Evolutionary conservation across 2,329 filamentous ascomycete species (phyloP).

Genomic region (Tolypocladium cylindrosporum): DNA sequence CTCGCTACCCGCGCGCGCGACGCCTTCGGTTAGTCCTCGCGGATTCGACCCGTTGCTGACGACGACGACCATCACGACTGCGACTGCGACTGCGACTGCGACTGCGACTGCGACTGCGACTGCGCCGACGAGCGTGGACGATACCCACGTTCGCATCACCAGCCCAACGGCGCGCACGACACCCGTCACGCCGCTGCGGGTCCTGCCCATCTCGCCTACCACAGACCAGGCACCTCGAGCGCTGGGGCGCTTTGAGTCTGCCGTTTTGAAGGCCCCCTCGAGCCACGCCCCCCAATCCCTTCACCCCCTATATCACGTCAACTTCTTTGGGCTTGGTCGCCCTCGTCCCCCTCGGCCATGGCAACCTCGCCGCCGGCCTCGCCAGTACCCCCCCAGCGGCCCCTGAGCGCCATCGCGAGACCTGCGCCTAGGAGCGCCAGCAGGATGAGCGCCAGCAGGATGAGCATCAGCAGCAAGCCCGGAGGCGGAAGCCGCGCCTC

Average conservation of each 20-base stretch:
- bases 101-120: not conserved
- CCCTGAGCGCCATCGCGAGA: slow-evolving; percentile 72
- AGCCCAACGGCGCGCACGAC: not conserved
- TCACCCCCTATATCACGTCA: not conserved
- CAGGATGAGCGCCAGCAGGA: slow-evolving; percentile 76
- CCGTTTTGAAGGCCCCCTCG: not conserved
- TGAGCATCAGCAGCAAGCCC: slow-evolving; percentile 75
- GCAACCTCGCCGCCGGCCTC: slow-evolving; percentile 62
- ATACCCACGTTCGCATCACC: not conserved
- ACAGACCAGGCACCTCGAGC: not conserved
- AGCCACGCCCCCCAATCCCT: not conserved
- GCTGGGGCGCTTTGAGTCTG: not conserved
- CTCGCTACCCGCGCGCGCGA: not conserved
- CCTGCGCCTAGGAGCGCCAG: slow-evolving; percentile 66
- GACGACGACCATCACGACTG: not conserved
- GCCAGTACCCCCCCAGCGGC: slow-evolving; percentile 53
- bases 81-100: too few species aligned
- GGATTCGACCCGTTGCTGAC: not conserved
- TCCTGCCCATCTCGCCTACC: not conserved
- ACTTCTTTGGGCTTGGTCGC: not conserved
- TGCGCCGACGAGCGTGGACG: not conserved
- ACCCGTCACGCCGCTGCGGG: not conserved
- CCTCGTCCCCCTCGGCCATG: slow-evolving; percentile 33
- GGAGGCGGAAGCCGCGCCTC: slow-evolving; percentile 71
- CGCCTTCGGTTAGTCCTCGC: not conserved